phyloP scores from a whole-genome alignment of 768 basidiomycete species.

The Podaxis rugospora region DNA sequence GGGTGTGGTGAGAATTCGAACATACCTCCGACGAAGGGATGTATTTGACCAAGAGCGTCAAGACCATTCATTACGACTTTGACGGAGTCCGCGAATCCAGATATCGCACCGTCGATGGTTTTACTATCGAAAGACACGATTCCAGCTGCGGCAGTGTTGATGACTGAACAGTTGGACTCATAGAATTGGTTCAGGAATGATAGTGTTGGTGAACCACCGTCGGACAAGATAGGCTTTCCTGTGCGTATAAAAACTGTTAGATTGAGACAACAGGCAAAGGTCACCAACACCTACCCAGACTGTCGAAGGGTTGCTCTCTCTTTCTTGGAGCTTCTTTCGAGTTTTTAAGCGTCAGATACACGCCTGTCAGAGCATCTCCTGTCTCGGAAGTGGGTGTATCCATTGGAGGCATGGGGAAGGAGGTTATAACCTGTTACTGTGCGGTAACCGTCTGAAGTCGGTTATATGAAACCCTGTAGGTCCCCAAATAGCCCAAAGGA shows the following conservation, averaged over 20 bases:
- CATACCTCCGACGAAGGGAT: slow-evolving; percentile 34
- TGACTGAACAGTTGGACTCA: slow-evolving; percentile 14
- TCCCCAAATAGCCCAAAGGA: not conserved
- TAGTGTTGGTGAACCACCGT: not conserved
- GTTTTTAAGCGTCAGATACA: not conserved
- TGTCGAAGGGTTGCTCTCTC: slow-evolving; percentile 3
- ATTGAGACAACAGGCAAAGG: not conserved
- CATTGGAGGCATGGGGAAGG: not conserved
- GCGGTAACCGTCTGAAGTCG: not conserved
- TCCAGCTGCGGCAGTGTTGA: slow-evolving; percentile 7
- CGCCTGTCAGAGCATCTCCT: not conserved
- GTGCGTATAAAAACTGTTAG: not conserved
- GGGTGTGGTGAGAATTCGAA: not conserved
- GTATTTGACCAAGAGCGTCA: slow-evolving; percentile 28
- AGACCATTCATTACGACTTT: slow-evolving; percentile 27
- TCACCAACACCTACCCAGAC: not conserved
- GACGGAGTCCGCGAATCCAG: slow-evolving; percentile 23
- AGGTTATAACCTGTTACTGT: no score
- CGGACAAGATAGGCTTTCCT: not conserved
- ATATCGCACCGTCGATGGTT: slow-evolving; percentile 23
- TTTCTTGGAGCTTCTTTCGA: slow-evolving; percentile 1
- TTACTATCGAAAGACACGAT: slow-evolving; percentile 13
- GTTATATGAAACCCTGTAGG: not conserved
- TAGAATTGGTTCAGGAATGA: slow-evolving; percentile 19
- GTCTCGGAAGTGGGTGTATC: not conserved